Evolutionary conservation across 78 protist species (phyloP), one percentile per base, ranked within the genome.

Genomic region (Monosiga brevicollis): DNA sequence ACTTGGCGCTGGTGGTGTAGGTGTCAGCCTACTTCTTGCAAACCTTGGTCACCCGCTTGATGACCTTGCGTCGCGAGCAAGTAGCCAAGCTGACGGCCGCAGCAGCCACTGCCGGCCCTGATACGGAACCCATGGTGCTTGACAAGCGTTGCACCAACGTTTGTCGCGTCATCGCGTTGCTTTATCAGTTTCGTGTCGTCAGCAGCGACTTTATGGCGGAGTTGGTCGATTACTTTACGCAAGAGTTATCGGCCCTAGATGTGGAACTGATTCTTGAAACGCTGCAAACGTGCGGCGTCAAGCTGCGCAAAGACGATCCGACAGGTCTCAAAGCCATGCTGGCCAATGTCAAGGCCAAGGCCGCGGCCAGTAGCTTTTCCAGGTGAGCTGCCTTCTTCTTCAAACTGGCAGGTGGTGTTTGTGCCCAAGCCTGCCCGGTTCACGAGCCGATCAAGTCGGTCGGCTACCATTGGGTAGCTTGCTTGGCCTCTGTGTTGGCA

Each of bases 231-330:
- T 1, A 32, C 36, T 73, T 82, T 37, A 25, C n/a, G 35, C 34
- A 20, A n/a, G 2, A 35, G 40, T 29, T 82, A 0, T 23, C 37
- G n/a, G 80, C 34, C 36, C n/a, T 2, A 25, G 85, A 82, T 34
- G 40, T 82, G 36, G 85, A 82, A 29, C 72, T 82, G 70, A 15
- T 82, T 15, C 24, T 41, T n/a, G 35, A 29, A 26, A 2, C 73
- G 34, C 70, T 82, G n/a, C 40, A 82, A 34, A 37, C 34, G 0
- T 78, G 32, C 39, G 85, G 85, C 2, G 36, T 2, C 29, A 10
- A 10, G 23, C 40, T 82, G 62, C 85, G 85, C 41, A 37, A 32
- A 20, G 85, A 82, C 73, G 85, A 82, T 0, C 85, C 85, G 1
- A 79, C 78, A 20, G 72, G 23, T n/a, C 77, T 82, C 42, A 71